Base-by-base conservation (phyloP, 2,329 filamentous ascomycete genomes). In the Talaromyces rugulosus region DNA sequence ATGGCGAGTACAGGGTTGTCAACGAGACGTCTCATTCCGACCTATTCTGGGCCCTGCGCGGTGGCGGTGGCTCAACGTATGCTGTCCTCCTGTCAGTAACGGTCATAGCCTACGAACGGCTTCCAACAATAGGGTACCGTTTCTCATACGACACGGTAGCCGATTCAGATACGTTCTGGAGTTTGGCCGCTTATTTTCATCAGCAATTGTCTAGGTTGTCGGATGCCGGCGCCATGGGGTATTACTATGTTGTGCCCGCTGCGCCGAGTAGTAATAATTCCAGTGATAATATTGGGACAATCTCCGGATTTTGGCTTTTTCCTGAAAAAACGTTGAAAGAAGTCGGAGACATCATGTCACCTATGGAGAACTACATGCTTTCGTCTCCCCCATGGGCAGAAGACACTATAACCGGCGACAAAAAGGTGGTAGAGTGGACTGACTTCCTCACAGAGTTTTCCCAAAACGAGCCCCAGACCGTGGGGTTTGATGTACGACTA, bases 51-150 rank as follows among this genome's bases (percentile, higher is more conserved):
- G 81, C 81, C 27, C 69, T 83, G 7, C 76, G 80, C 30, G 81
- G 81, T 9, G 84, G 84, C 5, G 85, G 85, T 4, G 85, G 83
- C 2, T 52, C 47, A 30, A 63, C 54, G 11, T 59, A 70, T 27
- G 86, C 78, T 2, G 77, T 87, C 2, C 83, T 88, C 2, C 71
- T 80, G 12, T 83, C 82, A 1, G 77, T 87, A 70, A 87, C 83
- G 0, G 75, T 81, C 47, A 83, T 82, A 63, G 78, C 81, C 1
- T 77, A 86, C 69, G 72, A 75, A 0, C 78, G 82, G 27, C 31
- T 51, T 4, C 44, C 59, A 27, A 40, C 51, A n/a, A 53, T 40
- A 23, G 40, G 18, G 5, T 57, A 56, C 42, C 31, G 30, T 1
- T 61, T 52, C 14, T 52, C 53, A 2, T 61, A 56, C 8, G 34